Evolutionary conservation across 192 early-diverging fungal genomes (phyloP).

Genomic region (Borealophlyctis nickersoniae): DNA sequence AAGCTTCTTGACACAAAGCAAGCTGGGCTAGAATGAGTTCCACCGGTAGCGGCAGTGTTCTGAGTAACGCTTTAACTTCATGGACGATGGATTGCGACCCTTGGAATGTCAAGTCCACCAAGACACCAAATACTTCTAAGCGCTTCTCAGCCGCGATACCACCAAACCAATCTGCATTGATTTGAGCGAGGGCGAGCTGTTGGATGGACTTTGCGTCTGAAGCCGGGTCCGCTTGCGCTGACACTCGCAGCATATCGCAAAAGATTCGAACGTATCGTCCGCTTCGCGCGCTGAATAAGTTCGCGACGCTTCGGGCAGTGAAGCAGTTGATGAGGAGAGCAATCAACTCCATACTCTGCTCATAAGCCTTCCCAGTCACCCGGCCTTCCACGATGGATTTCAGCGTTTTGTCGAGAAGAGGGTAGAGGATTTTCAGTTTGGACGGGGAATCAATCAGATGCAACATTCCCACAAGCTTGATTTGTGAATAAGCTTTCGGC

Average conservation of each 20-base stretch:
- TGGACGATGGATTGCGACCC: constrained; percentile 16
- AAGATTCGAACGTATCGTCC: constrained; percentile 40
- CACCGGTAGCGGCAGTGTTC: constrained; percentile 49
- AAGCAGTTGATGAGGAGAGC: constrained; percentile 53
- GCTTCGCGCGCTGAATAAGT: constrained; percentile 37
- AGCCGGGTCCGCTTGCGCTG: background rate
- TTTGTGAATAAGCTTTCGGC: constrained; percentile 27
- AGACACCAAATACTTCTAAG: constrained; percentile 44
- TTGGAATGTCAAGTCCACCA: constrained; percentile 54
- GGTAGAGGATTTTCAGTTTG: constrained; percentile 60
- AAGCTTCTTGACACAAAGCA: constrained; percentile 3
- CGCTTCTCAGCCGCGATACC: constrained; percentile 36
- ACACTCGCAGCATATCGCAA: constrained; percentile 27
- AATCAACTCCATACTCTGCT: constrained; percentile 4
- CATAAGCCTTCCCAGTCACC: constrained; percentile 24
- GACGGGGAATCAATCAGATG: constrained; percentile 44
- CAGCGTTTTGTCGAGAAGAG: constrained; percentile 53
- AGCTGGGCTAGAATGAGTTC: constrained; percentile 21
- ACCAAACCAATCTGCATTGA: constrained; percentile 21
- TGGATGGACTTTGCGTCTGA: constrained; percentile 4
- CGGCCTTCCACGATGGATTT: constrained; percentile 23
- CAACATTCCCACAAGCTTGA: constrained; percentile 46
- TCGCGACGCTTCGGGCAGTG: constrained; percentile 37
- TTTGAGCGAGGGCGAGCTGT: constrained; percentile 12
- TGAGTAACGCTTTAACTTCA: constrained; percentile 44